Base-by-base conservation (phyloP, 75 land plant genomes). In the Isoetes taiwanensis region DNA sequence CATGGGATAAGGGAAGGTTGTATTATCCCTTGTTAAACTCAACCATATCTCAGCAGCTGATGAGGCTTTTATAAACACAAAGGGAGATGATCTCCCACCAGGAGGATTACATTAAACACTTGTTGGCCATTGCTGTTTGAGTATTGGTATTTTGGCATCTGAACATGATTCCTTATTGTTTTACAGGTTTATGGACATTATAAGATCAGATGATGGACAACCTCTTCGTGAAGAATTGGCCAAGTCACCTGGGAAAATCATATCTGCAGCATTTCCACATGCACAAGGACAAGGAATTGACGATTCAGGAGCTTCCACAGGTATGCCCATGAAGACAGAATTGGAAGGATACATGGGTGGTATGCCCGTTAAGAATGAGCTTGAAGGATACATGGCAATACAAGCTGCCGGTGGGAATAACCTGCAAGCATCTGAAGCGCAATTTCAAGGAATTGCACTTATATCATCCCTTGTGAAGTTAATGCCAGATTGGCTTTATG, bases 401-500 rank as follows among this genome's bases (percentile, higher is more conserved):
- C 54, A 75, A 28, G n/a, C 64, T 20, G 52, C 61, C 41, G 41
- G 66, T 17, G 71, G 60, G 40, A 43, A 63, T 50, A 48, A 55
- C 42, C 24, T 28, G 52, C 73, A 66, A 43, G 62, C 61, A 19
- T 64, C 87, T 23, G 84, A 89, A 62, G 78, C 78, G 31, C 88
- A 89, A 61, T 94, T 89, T 77, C 90, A 85, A 48, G 99, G 96
- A n/a, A 71, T 94, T 59, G 73, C 86, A 26, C 76, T 94, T 23
- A 52, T 94, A 10, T 74, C 80, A 14, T 59, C 80, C 33, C 43
- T 94, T 60, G 99, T 89, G 21, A 94, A 94, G 59, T 62, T 94
- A 59, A 76, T 85, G 68, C 99, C 99, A 48, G 79, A 78, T 28
- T 94, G 99, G 99, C 57, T 94, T 26, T 74, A 69, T 52, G 65